Base-by-base conservation (phyloP, 1,139 yeast species). In the Pichia sp. region DNA sequence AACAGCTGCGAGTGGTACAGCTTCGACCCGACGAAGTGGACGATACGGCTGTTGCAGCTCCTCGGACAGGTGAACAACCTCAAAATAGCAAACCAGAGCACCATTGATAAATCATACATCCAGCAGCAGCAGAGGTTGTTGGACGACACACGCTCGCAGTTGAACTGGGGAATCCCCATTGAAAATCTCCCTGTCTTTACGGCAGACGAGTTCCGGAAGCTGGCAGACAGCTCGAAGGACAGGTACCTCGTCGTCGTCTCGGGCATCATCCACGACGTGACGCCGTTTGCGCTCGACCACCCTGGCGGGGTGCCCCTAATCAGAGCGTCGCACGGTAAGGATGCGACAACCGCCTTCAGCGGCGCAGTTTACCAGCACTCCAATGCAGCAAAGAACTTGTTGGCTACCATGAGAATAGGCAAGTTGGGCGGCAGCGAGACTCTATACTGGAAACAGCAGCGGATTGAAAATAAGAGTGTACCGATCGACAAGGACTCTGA, bases 161-260 rank as follows among this genome's bases (percentile, higher is more conserved):
- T 85, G 49, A 83, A 84, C 64, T 85, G 92, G 92, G 92, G 92
- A 1, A 83, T 87, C 0, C 87, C 90, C 2, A 82, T 85, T 47
- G 84, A 85, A 44, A 81, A 80, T 60, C 69, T 85, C 15, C 90
- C 92, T 0, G 72, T 80, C 45, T 72, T 75, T 54, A 65, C 78
- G 0, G 75, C 81, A 0, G 75, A 72, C 46, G 86, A 83, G 54
- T 84, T 84, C 61, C 75, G 74, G 51, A 62, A 59, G 47, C 55
- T 74, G 50, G 74, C 77, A 0, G 61, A 60, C n/a, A 65, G 65
- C 26, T 69, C 70, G 6, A 67, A 69, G 31, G 67, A 68, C 29
- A 63, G 74, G 48, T 78, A 75, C 4, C 61, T 77, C 26, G 77
- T 77, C 32, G 77, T 76, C 5, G 77, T 78, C 3, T 75, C 75